A percentile compares a stretch with the other conserved stretches of the same genome.
phyloP scores from a whole-genome alignment of 805 yeast genomes.

The Candida bentonensis region DNA sequence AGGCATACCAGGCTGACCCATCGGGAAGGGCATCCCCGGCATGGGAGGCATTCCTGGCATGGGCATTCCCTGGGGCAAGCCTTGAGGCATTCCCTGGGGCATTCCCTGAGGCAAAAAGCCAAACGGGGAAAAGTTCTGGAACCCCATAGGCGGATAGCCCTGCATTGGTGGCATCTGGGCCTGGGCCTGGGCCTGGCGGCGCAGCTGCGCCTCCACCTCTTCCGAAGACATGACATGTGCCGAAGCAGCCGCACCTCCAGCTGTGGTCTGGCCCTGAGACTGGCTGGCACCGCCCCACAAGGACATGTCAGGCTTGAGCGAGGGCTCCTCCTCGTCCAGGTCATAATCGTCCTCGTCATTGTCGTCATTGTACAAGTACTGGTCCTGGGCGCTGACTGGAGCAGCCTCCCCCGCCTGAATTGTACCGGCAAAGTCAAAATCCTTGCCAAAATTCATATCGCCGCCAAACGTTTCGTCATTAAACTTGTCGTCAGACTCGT shows the following conservation, averaged over 20 bases:
- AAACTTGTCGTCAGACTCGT: slow-evolving; percentile 62
- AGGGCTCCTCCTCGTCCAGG: slow-evolving; percentile 11
- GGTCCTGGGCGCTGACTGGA: slow-evolving; percentile 15
- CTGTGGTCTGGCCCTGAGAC: slow-evolving; percentile 6
- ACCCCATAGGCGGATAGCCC: slow-evolving; percentile 7
- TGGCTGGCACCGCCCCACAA: slow-evolving; percentile 39
- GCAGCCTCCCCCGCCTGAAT: slow-evolving; percentile 19
- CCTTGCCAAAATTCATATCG: slow-evolving; percentile 37
- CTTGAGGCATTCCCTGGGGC: slow-evolving; percentile 5
- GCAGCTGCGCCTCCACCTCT: slow-evolving; percentile 69
- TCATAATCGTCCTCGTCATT: background rate
- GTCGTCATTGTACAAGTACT: slow-evolving; percentile 13
- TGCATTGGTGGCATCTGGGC: slow-evolving; percentile 17
- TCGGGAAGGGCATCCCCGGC: slow-evolving; percentile 3
- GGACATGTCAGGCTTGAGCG: slow-evolving; percentile 55
- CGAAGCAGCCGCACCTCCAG: slow-evolving; percentile 9
- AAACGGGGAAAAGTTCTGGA: slow-evolving; percentile 17
- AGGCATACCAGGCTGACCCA: slow-evolving; percentile 4
- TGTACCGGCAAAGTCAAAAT: slow-evolving; percentile 46
- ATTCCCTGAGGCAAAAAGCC: slow-evolving; percentile 15
- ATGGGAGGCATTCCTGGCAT: slow-evolving; percentile 4
- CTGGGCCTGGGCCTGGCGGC: slow-evolving; percentile 14
- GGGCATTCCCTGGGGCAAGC: slow-evolving; percentile 5
- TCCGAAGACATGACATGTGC: slow-evolving; percentile 55
- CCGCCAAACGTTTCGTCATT: slow-evolving; percentile 70